Evolutionary conservation across 2,329 filamentous ascomycete species (phyloP).

Genomic region (Fusarium xylarioides): DNA sequence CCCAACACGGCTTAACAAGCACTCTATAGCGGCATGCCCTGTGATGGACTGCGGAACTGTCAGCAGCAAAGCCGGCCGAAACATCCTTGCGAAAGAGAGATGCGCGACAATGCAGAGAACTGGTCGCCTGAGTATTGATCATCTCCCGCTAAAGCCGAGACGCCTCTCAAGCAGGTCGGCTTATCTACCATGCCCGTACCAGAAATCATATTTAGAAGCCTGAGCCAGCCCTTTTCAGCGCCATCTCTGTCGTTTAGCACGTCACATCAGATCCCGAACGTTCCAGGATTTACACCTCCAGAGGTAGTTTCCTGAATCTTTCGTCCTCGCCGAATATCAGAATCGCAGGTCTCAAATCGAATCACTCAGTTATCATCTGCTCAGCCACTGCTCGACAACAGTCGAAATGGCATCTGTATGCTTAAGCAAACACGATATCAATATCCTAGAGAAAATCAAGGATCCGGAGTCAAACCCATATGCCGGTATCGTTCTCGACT

Average conservation of each 20-base stretch:
- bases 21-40: constrained; percentile 4
- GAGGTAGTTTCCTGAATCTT: background rate
- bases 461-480: constrained; percentile 71
- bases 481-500: constrained; percentile 62
- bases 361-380: background rate
- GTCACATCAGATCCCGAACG: background rate
- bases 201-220: constrained; percentile 27
- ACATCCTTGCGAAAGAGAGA: constrained; percentile 7
- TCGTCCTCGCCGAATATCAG: background rate
- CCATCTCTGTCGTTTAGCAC: constrained; percentile 14
- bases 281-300: constrained; percentile 6
- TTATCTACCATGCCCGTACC: constrained; percentile 18
- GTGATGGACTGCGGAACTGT: constrained; percentile 33
- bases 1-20: constrained; percentile 30
- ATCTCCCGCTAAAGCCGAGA: constrained; percentile 35
- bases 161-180: constrained; percentile 8
- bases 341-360: background rate
- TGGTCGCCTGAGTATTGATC: constrained; percentile 3
- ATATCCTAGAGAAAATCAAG: constrained; percentile 72
- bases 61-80: constrained; percentile 27
- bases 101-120: constrained; percentile 17
- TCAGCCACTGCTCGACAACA: constrained; percentile 3
- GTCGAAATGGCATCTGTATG: constrained; percentile 57
- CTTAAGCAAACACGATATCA: constrained; percentile 67
- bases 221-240: constrained; percentile 7